phyloP scores from a whole-genome alignment of 2,329 filamentous ascomycete genomes.

The Pseudocercospora macadamiae region DNA sequence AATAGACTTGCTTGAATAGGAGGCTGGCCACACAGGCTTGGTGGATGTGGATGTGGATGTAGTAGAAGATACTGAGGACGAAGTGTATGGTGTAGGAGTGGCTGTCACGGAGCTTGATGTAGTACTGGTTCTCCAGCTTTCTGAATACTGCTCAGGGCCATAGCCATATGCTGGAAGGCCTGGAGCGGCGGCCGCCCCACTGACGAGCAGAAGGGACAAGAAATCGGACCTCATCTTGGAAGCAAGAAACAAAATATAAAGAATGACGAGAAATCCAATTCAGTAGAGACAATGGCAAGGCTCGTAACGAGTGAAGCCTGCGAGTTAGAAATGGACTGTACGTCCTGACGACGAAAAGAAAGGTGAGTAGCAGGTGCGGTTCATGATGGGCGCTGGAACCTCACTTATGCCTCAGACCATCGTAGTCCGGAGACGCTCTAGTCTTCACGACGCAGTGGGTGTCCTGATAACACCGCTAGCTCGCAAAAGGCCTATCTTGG shows the following conservation, averaged over 20 bases:
- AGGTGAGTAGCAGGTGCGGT: not conserved
- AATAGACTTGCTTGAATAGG: not conserved
- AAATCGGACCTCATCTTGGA: conserved; percentile 8
- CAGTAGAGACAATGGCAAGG: conserved; percentile 1
- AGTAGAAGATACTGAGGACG: not conserved
- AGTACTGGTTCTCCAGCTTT: not conserved
- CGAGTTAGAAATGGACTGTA: not conserved
- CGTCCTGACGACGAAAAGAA: conserved; percentile 1
- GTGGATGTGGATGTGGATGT: not conserved
- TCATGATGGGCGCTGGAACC: not conserved
- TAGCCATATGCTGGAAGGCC: conserved; percentile 6
- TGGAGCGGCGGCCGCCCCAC: conserved; percentile 9
- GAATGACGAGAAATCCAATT: not conserved
- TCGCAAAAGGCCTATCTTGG: not conserved
- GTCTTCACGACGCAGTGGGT: too few relatives aligned
- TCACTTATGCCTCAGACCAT: not conserved
- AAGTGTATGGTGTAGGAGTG: not conserved
- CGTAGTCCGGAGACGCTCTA: too few relatives aligned
- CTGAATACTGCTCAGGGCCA: conserved; percentile 4
- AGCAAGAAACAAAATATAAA: not conserved
- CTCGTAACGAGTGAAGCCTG: conserved; percentile 17
- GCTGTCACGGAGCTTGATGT: not conserved
- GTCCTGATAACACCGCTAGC: too few relatives aligned
- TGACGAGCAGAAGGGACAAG: conserved; percentile 7
- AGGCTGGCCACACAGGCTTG: not conserved